Evolutionary conservation across 768 basidiomycete species (phyloP).

Genomic region (Lentinula lateritia): DNA sequence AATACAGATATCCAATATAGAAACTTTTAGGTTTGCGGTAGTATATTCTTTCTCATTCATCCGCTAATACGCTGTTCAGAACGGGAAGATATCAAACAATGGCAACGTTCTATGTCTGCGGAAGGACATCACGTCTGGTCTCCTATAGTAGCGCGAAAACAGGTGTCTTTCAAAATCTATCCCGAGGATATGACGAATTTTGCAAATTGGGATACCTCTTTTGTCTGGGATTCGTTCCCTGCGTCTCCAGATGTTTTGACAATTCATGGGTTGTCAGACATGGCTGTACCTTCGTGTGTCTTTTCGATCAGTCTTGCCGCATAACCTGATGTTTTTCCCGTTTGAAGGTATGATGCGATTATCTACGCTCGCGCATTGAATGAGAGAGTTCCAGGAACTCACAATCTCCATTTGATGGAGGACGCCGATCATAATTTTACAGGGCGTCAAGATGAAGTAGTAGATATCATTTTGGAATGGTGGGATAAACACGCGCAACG

Average conservation of each 20-base stretch:
- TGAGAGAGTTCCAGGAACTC: constrained; percentile 56
- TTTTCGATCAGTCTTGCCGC: not conserved
- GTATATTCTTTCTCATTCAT: not conserved
- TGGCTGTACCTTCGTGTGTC: constrained; percentile 64
- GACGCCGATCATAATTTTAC: constrained; percentile 78
- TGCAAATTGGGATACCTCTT: constrained; percentile 56
- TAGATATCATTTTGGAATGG: constrained; percentile 67
- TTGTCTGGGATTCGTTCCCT: constrained; percentile 70
- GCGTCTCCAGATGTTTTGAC: constrained; percentile 59
- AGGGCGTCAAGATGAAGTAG: constrained; percentile 62
- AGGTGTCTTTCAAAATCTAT: constrained; percentile 44
- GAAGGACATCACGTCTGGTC: constrained; percentile 62
- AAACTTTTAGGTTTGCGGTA: constrained; percentile 37
- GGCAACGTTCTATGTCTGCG: constrained; percentile 45
- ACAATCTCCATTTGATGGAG: constrained; percentile 65
- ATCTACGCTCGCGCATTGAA: constrained; percentile 64
- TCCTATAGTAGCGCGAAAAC: constrained; percentile 60
- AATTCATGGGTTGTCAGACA: constrained; percentile 69
- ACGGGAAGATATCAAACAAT: constrained; percentile 23
- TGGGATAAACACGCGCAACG: constrained; percentile 42
- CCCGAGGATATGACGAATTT: constrained; percentile 60
- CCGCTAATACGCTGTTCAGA: constrained; percentile 16
- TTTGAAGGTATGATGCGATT: constrained; percentile 59
- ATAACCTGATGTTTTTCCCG: not conserved
- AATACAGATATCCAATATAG: constrained; percentile 14